Evolutionary conservation across 805 yeast species (phyloP), one percentile per base, ranked within the genome.

Genomic region (Cyberlindnera samutprakarnensis): DNA sequence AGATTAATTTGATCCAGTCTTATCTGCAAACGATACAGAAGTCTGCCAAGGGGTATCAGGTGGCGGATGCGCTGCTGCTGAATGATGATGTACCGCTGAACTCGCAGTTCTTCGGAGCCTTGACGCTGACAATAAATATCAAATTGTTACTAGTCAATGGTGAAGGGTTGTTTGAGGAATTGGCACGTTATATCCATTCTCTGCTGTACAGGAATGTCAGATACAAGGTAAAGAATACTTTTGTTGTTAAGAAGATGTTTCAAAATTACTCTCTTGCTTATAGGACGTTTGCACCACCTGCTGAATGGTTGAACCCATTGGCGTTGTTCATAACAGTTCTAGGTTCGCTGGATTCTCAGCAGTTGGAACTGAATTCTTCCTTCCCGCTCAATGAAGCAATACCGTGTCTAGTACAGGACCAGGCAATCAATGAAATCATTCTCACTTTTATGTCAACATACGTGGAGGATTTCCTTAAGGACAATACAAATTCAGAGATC

Each of bases 21-120:
- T 57, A 62, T 27, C 64, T 85, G 7, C 90, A 80, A 43, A 43
- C 38, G 4, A 46, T 75, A 6, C 95, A 85, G 49, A 66, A 61
- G 43, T 70, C 78, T 1, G 53, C 58, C 0, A 46, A 66, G 30
- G 90, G 85, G 2, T 65, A 75, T 59, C 41, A 43, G 3, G 47
- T 85, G 16, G 94, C 88, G 0, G 63, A 68, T 22, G 43, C 55
- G 24, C 60, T 85, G 14, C 57, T 85, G 7, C 39, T 54, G 3
- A 51, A 56, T 23, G 32, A 33, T 3, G 47, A 51, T 3, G 47
- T 49, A 4, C 64, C 71, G 1, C 43, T 59, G 27, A 70, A 70
- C 36, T 71, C 77, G 39, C 73, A 75, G 47, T 85, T 79, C 51
- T 78, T 85, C 47, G 95, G 94, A 1, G 94, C 94, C 0, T 64